Conservation (phyloP, 2,329 filamentous ascomycete genomes). For the Aspergillus flavus region DNA sequence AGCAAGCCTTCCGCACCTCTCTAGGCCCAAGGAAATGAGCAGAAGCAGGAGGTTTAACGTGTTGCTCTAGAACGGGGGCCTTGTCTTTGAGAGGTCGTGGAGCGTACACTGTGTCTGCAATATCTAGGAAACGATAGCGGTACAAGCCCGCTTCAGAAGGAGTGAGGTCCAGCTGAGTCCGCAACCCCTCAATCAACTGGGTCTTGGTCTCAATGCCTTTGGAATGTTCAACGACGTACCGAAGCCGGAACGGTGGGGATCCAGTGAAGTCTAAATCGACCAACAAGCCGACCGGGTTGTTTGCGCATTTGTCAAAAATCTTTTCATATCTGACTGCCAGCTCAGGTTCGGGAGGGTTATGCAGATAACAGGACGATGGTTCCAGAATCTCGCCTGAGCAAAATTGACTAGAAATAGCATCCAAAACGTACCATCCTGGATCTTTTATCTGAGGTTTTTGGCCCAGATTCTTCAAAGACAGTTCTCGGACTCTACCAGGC, state of each 20-base stretch:
- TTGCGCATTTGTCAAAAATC: constrained; percentile 92
- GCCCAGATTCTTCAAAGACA: constrained; percentile 58
- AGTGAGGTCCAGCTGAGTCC: constrained; percentile 81
- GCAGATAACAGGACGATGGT: constrained; percentile 86
- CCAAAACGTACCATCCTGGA: constrained; percentile 84
- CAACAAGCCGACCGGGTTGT: constrained; percentile 85
- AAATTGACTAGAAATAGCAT: constrained; percentile 74
- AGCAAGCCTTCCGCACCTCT: constrained; percentile 67
- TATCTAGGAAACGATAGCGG: constrained; percentile 78
- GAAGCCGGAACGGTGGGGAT: constrained; percentile 85
- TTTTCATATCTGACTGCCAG: constrained; percentile 74
- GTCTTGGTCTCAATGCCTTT: constrained; percentile 59
- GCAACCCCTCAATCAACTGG: constrained; percentile 67
- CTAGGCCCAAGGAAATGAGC: constrained; percentile 66
- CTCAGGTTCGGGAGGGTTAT: constrained; percentile 87
- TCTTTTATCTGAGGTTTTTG: constrained; percentile 71
- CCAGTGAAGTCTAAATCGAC: constrained; percentile 89
- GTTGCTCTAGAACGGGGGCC: constrained; percentile 73
- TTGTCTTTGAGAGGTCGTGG: constrained; percentile 63
- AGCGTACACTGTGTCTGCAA: constrained; percentile 81
- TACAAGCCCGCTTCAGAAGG: constrained; percentile 82
- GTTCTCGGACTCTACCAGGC: constrained; percentile 59
- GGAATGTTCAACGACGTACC: constrained; percentile 70
- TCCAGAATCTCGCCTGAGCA: constrained; percentile 90
- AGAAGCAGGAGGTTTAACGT: constrained; percentile 88